These are phyloP conservation scores for Myrica gale DNA, from an alignment of 306 rosid species.

Conservation along the genomic window DNA sequence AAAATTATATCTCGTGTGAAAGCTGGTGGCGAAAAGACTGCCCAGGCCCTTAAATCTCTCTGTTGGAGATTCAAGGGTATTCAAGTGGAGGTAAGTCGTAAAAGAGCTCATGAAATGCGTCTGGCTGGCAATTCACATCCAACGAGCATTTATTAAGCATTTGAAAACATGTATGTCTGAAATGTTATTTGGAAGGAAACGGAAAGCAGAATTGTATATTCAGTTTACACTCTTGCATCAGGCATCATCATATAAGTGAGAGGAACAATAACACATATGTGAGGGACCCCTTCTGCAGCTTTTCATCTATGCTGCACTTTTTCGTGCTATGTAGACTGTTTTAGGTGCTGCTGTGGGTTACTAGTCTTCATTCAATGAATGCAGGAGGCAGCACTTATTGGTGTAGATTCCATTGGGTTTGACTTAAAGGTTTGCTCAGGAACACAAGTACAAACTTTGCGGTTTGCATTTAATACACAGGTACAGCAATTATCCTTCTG, in stretches of 20 bases:
- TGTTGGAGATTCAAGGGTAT: conserved; percentile 89
- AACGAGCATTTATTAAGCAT: background rate
- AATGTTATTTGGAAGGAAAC: background rate
- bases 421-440: conserved; percentile 88
- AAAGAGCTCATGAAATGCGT: background rate
- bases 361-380: conserved; percentile 22
- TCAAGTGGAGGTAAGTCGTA: conserved; percentile 77
- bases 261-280: conserved; percentile 17
- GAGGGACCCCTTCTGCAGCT: conserved; percentile 9
- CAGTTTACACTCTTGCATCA: background rate
- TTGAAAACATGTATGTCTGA: background rate
- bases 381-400: conserved; percentile 83
- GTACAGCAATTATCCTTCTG: conserved; percentile 37
- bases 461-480: conserved; percentile 69
- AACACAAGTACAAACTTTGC: conserved; percentile 84
- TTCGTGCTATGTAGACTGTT: background rate
- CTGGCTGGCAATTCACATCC: background rate
- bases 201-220: conserved; percentile 12
- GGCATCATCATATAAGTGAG: conserved; percentile 5
- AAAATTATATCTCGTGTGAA: conserved; percentile 80
- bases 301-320: background rate
- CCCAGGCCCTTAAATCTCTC: conserved; percentile 80
- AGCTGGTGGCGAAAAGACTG: conserved; percentile 81
- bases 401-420: conserved; percentile 85
- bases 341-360: conserved; percentile 18